Base-by-base conservation (phyloP, 148 eudicot species). In the Cornus florida region DNA sequence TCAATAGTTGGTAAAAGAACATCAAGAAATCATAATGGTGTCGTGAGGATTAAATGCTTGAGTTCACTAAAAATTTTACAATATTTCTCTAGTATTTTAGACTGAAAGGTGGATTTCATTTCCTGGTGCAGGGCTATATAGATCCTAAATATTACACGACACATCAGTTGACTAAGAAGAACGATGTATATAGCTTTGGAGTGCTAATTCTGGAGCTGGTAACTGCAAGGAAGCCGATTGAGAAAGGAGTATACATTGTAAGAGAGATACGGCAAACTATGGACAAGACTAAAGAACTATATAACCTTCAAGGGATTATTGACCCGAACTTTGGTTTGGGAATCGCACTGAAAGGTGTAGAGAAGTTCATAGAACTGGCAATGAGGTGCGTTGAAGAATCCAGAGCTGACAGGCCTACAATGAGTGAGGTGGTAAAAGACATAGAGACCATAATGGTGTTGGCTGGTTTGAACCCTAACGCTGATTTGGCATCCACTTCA, bases 111-210 rank as follows among this genome's bases (percentile, higher is more conserved):
- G n/a, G 7, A 60, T 60, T 60, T 17, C 20, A 16, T 60, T 19
- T 60, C 4, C 13, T 33, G 35, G 20, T 13, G 4, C 13, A 91
- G 94, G 94, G 94, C 31, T 91, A 91, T 79, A 62, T 91, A 83
- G 94, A 91, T 41, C 9, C 46, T 41, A 7, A 41, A 41, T 41
- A 6, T 5, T 41, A 41, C 46, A 41, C 5, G 46, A 41, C 46
- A 2, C 46, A 41, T 0, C 46, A 41, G 6, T 41, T 41, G 46
- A 41, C 46, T 41, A 7, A 91, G 69, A 89, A 91, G 77, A 89
- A 92, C 69, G 92, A 91, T 24, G 90, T 91, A 1, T 91, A 86
- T 72, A 89, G 94, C 85, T 91, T 87, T 24, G 94, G 91, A 10
- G 87, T 91, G 0, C 86, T 91, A 28, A 75, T 91, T 79, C 77